phyloP scores from a whole-genome alignment of 345 rosid genomes.

The Cardamine resedifolia region DNA sequence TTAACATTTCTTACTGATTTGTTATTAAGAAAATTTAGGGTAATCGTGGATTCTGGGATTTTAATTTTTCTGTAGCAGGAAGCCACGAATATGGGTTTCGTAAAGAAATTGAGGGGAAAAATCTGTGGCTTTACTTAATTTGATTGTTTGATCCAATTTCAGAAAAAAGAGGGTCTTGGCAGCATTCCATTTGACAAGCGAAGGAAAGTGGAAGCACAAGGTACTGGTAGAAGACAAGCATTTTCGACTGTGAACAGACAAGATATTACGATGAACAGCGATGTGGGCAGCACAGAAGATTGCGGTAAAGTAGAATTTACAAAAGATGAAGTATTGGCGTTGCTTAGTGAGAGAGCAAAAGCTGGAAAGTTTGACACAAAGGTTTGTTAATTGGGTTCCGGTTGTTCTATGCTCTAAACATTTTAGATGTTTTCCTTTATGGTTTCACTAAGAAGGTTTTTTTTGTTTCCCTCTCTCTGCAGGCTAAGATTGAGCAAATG shows the following conservation, averaged over 20 bases:
- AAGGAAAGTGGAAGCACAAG: slow-evolving; percentile 48
- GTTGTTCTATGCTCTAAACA: neutral
- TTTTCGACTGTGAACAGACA: slow-evolving; percentile 49
- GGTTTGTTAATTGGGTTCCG: slow-evolving; percentile 40
- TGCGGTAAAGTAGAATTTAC: slow-evolving; percentile 50
- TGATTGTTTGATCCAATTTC: neutral
- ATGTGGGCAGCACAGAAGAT: slow-evolving; percentile 47
- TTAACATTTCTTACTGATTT: neutral
- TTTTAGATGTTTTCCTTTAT: neutral
- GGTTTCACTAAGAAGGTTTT: neutral
- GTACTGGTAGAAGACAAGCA: slow-evolving; percentile 52
- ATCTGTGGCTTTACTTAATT: neutral
- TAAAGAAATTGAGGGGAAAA: neutral
- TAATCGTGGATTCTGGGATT: neutral
- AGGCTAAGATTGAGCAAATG: slow-evolving; percentile 66
- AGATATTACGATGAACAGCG: slow-evolving; percentile 44
- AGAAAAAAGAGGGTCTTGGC: slow-evolving; percentile 59
- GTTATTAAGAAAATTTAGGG: slow-evolving; percentile 6
- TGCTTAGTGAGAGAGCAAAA: slow-evolving; percentile 71
- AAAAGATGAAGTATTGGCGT: slow-evolving; percentile 67
- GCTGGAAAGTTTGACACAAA: slow-evolving; percentile 71
- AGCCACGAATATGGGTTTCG: neutral
- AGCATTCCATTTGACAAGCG: slow-evolving; percentile 65
- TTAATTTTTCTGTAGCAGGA: neutral
- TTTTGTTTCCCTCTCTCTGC: neutral